Evolutionary conservation across 495 filamentous ascomycete genomes (phyloP), one percentile per base, ranked within the genome.

Genomic region (Podospora bellae-mahoneyi): DNA sequence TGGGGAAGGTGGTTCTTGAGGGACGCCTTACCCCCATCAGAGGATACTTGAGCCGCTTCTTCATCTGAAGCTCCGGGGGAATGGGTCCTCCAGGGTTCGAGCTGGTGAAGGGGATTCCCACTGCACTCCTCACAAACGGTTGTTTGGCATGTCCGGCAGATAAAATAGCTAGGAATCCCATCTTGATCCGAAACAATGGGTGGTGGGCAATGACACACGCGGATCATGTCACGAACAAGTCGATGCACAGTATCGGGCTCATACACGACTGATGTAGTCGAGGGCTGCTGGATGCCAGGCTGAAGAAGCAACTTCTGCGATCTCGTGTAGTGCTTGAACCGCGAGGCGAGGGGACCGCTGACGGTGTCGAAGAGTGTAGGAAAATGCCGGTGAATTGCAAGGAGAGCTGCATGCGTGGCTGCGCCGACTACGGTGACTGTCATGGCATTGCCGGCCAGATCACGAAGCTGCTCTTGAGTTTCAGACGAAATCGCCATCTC

Each of bases 401-500:
- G 26, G 9, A 81, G 60, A 0, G 78, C 68, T 23, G 82, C 67
- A 19, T 91, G 67, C 6, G 91, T 82, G 1, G 85, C 84, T 3
- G 86, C 81, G 1, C 90, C 89, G 5, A 94, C 87, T 7, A 92
- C 89, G 0, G 92, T 90, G 3, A 89, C 85, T 3, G 85, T 85
- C 92, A 96, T 96, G 0, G 92, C 92, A 73, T 96, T 96, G 0
- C 92, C 92, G 3, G 90, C 91, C 5, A 96, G 80, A 67, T 93
- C 86, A 63, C 88, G 86, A 7, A 92, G 79, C 30, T 95, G 82
- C 10, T 79, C 78, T 54, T 91, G 83, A 0, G 81, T 86, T 71
- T 95, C 89, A 44, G 81, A 81, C 1, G 86, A 88, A 5, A 94
- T 77, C 1, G 88, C 76, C 16, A 95, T 75, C 18, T 84, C 81